Conservation (phyloP, 179 eudicot genomes). For the Vitellaria paradoxa region DNA sequence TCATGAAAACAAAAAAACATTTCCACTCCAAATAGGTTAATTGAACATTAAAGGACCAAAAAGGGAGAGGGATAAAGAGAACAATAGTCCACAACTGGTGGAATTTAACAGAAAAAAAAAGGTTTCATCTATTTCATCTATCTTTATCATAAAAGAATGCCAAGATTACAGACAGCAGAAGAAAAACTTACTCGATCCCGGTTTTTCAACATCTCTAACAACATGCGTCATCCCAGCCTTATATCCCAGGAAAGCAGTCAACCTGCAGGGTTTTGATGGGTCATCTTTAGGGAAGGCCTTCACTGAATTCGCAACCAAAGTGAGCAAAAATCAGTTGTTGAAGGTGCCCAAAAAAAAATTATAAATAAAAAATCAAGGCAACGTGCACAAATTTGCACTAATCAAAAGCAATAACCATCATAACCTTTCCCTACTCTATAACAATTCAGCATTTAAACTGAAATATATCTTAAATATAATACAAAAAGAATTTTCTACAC, state of each 20-base stretch:
- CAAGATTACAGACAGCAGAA: background rate
- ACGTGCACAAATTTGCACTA: background rate
- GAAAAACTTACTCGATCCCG: constrained; percentile 73
- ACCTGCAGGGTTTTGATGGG: constrained; percentile 54
- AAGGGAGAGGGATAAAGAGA: background rate
- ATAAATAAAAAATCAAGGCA: background rate
- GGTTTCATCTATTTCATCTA: background rate
- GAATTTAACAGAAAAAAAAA: background rate
- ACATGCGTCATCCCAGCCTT: constrained; percentile 97
- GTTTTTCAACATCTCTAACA: constrained; percentile 90
- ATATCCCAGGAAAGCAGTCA: constrained; percentile 90
- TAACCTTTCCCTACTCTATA: too few relatives aligned
- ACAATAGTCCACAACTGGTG: background rate
- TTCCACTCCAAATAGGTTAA: too few relatives aligned
- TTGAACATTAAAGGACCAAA: background rate
- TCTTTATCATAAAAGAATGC: too few relatives aligned
- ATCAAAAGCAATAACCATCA: too few relatives aligned
- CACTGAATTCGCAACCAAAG: constrained; percentile 40
- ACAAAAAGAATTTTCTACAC: too few relatives aligned
- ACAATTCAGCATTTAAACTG: too few relatives aligned
- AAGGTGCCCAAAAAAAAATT: background rate
- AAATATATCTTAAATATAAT: too few relatives aligned
- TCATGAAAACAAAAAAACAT: background rate
- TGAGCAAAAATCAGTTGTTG: background rate
- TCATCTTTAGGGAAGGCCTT: constrained; percentile 91